Base-by-base conservation (phyloP, 75 land plant genomes). In the Pinus tabuliformis region DNA sequence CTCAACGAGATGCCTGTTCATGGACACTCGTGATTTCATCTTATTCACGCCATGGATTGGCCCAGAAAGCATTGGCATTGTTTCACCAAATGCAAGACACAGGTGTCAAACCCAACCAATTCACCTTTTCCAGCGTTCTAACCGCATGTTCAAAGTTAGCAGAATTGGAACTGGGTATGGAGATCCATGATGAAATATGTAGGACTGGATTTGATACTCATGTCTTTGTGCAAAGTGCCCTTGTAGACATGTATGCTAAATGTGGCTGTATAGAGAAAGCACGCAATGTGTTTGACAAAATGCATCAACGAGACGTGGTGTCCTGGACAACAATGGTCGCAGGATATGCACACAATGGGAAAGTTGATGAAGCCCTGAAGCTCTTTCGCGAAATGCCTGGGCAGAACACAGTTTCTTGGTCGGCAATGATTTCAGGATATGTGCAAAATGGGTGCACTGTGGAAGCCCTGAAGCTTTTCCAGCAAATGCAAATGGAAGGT, bases 371-470 rank as follows among this genome's bases (percentile, higher is more conserved):
- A 60, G 91, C 85, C 22, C 54, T 81, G 6, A 6, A 54, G 57
- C 56, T 88, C 4, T 91, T 91, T 74, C 68, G 74, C 59, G 22
- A 75, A 33, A 88, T 86, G 90, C 72, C 74, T 1, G 82, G 78
- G 16, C 63, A 86, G 42, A 88, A 76, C 60, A 65, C 83, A 1
- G 87, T 90, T 8, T 75, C 92, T 15, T 92, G 95, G 95, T 86
- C 80, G 54, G 65, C 83, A 37, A 84, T 92, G 87, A 84, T 92
- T 70, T 11, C 85, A 14, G 78, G 79, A 11, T 62, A 78, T 62
- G 83, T 76, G 6, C 81, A 83, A 36, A 59, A 64, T 28, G 84
- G 92, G 24, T 71, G 63, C n/a, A 73, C 75, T 57, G 42, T 28
- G 33, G 86, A 87, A 14, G 92, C 89, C 36, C 73, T 90, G 56